A percentile compares a stretch with the other conserved stretches of the same genome.
Evolutionary conservation across 371 early-diverging fungal species (phyloP).

Genomic region (Syncephalastrum sp.): DNA sequence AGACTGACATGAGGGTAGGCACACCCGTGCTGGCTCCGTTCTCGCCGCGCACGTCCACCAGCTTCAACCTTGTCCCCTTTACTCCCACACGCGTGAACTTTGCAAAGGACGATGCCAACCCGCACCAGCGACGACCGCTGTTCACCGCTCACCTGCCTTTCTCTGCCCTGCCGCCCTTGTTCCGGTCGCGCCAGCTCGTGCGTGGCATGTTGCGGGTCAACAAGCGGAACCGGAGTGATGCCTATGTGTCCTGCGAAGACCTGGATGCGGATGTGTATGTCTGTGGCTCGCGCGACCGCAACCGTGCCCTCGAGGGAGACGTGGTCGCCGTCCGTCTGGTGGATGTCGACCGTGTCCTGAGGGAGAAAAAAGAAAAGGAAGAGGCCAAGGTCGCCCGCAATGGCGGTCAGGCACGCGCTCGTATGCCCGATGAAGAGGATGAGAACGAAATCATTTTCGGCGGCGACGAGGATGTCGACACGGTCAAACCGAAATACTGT

Average conservation of each 20-base stretch:
- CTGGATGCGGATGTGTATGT: conserved; percentile 71
- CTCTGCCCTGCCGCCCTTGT: conserved; percentile 48
- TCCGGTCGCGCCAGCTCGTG: conserved; percentile 44
- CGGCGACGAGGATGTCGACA: conserved; percentile 50
- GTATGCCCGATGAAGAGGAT: conserved; percentile 45
- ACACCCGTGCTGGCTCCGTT: conserved; percentile 12
- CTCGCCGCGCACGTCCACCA: conserved; percentile 10
- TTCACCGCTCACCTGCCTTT: conserved; percentile 57
- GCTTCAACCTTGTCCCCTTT: conserved; percentile 43
- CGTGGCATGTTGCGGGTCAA: conserved; percentile 80
- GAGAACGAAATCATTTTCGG: conserved; percentile 48
- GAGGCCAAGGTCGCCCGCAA: conserved; percentile 46
- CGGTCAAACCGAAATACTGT: conserved; percentile 56
- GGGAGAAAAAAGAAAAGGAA: conserved; percentile 54
- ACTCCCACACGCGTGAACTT: conserved; percentile 44
- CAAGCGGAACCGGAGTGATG: conserved; percentile 75
- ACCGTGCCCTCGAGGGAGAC: conserved; percentile 87
- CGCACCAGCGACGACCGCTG: conserved; percentile 49
- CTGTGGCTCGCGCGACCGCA: conserved; percentile 70
- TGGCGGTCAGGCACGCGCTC: conserved; percentile 32
- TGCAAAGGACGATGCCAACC: conserved; percentile 42
- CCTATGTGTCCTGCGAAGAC: conserved; percentile 78
- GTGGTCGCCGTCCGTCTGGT: conserved; percentile 75
- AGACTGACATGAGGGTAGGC: conserved; percentile 5
- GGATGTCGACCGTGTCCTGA: conserved; percentile 58